phyloP scores from a whole-genome alignment of 2,329 filamentous ascomycete species.

The Colletotrichum navitas region DNA sequence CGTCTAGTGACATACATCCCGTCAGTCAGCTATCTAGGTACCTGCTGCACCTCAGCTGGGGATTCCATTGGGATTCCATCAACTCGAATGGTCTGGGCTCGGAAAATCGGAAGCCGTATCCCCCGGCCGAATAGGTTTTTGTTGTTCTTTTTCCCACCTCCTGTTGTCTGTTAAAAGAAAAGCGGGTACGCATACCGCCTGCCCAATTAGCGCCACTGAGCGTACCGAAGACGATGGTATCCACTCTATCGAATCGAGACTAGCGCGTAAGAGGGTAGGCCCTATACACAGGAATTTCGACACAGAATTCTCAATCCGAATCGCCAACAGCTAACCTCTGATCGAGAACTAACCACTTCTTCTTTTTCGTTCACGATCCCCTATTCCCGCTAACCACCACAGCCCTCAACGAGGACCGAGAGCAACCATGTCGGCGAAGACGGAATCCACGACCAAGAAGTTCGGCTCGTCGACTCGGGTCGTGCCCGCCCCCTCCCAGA shows the following conservation, averaged over 20 bases:
- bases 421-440: conserved; percentile 78
- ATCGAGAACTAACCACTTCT: conserved; percentile 36
- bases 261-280: conserved; percentile 54
- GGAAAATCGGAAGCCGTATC: conserved; percentile 1
- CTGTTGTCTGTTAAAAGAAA: background rate
- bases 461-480: conserved; percentile 97
- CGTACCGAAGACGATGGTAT: background rate
- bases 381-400: conserved; percentile 41
- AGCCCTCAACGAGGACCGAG: conserved; percentile 43
- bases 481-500: conserved; percentile 87
- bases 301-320: too few relatives aligned
- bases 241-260: conserved; percentile 15
- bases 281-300: conserved; percentile 33
- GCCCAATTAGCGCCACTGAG: background rate
- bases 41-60: background rate
- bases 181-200: conserved; percentile 1
- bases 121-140: background rate
- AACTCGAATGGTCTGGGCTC: conserved; percentile 9
- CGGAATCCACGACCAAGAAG: conserved; percentile 84
- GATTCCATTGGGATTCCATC: background rate
- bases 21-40: background rate
- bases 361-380: conserved; percentile 47
- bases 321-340: conserved; percentile 28
- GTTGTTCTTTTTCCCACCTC: too few relatives aligned
- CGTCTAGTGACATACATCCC: conserved; percentile 21